Evolutionary conservation across 108 stramenopile genomes (phyloP).

Genomic region (Conticribra guillardii): DNA sequence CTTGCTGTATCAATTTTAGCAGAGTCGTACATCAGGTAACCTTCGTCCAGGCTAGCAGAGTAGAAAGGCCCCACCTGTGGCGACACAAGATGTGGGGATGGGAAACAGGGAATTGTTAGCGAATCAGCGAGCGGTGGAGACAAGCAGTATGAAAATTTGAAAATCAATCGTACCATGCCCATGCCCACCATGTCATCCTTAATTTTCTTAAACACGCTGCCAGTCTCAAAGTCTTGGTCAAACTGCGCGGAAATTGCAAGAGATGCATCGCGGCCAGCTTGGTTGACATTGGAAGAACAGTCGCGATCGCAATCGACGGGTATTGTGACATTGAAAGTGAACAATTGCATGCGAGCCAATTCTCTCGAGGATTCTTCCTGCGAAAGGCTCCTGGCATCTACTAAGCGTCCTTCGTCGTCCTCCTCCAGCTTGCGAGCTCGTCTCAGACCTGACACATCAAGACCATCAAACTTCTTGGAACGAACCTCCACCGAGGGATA

Average conservation of each 20-base stretch:
- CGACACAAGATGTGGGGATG: too few relatives aligned
- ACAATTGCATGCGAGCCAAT: constrained; percentile 17
- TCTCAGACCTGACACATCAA: constrained; percentile 2
- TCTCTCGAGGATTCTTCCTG: constrained; percentile 6
- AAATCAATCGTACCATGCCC: too few relatives aligned
- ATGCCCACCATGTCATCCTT: constrained; percentile 8
- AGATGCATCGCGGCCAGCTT: constrained; percentile 6
- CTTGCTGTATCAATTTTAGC: constrained; percentile 1
- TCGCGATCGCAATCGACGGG: neutral
- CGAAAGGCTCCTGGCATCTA: neutral
- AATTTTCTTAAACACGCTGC: neutral
- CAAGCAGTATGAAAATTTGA: too few relatives aligned
- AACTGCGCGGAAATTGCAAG: constrained; percentile 1
- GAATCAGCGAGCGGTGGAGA: too few relatives aligned
- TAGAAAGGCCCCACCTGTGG: constrained; percentile 14
- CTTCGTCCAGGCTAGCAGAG: constrained; percentile 19
- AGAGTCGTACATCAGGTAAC: constrained; percentile 13
- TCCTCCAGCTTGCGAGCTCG: too few relatives aligned
- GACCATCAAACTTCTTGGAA: constrained; percentile 18
- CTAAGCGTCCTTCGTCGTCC: too few relatives aligned
- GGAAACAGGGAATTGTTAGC: too few relatives aligned
- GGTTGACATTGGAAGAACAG: neutral
- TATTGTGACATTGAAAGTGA: constrained; percentile 6
- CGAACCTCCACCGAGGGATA: neutral
- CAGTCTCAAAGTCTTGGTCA: constrained; percentile 9